Evolutionary conservation across 768 basidiomycete genomes (phyloP).

Genomic region (Crucibulum laeve): DNA sequence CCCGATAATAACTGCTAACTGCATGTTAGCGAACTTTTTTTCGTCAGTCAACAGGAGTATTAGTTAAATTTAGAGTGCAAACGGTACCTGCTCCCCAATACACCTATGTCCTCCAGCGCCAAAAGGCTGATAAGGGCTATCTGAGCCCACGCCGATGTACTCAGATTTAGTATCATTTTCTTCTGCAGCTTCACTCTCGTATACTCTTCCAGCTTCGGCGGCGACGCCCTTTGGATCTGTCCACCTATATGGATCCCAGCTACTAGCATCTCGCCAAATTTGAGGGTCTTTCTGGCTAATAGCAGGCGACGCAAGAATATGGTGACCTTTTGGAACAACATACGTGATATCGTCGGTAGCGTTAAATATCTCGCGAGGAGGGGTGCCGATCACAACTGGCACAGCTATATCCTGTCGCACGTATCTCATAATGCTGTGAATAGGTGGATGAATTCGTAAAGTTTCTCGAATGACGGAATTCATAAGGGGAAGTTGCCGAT

Average conservation of each 20-base stretch:
- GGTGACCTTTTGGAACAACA: conserved; percentile 87
- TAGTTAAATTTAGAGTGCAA: too few species aligned
- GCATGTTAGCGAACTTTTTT: conserved; percentile 81
- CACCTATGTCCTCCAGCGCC: conserved; percentile 95
- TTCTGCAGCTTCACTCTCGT: conserved; percentile 73
- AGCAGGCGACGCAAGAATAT: conserved; percentile 83
- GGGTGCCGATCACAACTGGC: conserved; percentile 75
- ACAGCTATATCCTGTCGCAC: conserved; percentile 84
- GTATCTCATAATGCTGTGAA: conserved; percentile 93
- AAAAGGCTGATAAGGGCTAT: conserved; percentile 95
- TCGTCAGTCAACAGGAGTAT: conserved; percentile 4
- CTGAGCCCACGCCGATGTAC: conserved; percentile 91
- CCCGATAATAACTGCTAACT: conserved; percentile 79
- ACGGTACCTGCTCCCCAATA: conserved; percentile 88
- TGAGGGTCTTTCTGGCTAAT: conserved; percentile 83
- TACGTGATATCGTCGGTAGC: conserved; percentile 71
- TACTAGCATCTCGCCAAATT: conserved; percentile 69
- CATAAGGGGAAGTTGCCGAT: conserved; percentile 77
- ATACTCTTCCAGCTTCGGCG: conserved; percentile 72
- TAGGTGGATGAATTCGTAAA: conserved; percentile 88
- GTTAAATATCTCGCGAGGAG: too few species aligned
- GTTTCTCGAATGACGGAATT: conserved; percentile 93
- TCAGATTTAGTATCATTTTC: conserved; percentile 98
- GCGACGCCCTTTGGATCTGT: conserved; percentile 80
- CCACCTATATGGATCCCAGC: conserved; percentile 87